Evolutionary conservation across 2,329 filamentous ascomycete species (phyloP), one percentile per base, ranked within the genome.

Genomic region (Talaromyces sp.): DNA sequence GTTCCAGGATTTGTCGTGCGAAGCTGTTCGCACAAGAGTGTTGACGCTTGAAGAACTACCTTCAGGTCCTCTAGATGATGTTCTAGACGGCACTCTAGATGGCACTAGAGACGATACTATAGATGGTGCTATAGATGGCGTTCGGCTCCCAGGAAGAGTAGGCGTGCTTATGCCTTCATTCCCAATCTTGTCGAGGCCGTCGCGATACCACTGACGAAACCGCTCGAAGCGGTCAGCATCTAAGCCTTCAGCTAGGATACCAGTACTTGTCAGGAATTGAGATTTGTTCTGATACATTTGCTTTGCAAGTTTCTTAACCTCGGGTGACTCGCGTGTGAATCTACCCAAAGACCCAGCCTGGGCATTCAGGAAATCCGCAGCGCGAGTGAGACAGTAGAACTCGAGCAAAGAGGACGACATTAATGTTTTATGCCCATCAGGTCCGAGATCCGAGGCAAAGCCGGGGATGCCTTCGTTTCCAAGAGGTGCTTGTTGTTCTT

Each of bases 361-460:
- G 10, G 71, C 69, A 67, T 80, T 80, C 42, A 80, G 70, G 55
- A 78, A 71, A 51, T 80, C 78, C 25, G 74, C 73, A n/a, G 78
- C 78, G 59, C 75, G 73, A 39, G 67, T 77, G 15, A 75, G 66
- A 55, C 76, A 79, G 63, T 77, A 80, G 60, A 78, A 79, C 60
- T 80, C 78, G 4, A 80, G 69, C 15, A 80, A 66, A 1, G 78
- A 75, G 15, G 76, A 70, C 17, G 78, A 78, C 73, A 80, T 75
- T 52, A 79, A 68, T 39, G 74, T 73, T 39, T 73, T 69, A 66
- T 78, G 76, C 4, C 69, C 71, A 39, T 75, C 73, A 5, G 69
- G 65, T 61, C 77, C 72, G 3, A 72, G 62, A 54, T 72, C 71
- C 13, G 71, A 65, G 6, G 69, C 42, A 22, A 39, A 60, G 7